A percentile compares a stretch with the other conserved stretches of the same genome.
phyloP scores from a whole-genome alignment of 2,329 filamentous ascomycete species.

The Diaporthe amygdali region DNA sequence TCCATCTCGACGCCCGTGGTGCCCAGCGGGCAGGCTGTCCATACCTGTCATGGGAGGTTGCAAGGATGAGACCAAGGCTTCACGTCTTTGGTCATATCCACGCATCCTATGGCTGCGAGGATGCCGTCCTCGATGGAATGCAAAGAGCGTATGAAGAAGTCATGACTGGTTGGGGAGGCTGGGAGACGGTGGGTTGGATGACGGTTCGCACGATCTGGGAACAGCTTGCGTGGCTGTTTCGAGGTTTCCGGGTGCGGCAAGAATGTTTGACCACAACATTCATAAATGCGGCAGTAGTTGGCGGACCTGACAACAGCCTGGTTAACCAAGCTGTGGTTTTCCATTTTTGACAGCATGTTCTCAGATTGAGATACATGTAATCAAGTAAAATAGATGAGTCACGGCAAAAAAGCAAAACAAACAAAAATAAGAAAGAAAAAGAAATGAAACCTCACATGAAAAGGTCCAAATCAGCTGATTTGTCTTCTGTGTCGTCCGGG shows the following conservation, averaged over 20 bases:
- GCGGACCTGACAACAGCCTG: background rate
- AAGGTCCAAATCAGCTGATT: too few species aligned
- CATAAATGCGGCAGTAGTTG: background rate
- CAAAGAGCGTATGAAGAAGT: background rate
- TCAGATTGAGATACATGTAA: too few species aligned
- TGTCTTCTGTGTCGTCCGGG: too few species aligned
- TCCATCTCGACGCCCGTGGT: slow-evolving; percentile 32
- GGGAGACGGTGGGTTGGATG: background rate
- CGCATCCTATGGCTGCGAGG: slow-evolving; percentile 29
- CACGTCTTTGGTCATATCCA: slow-evolving; percentile 34
- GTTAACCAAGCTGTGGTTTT: background rate
- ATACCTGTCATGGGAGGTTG: slow-evolving; percentile 28
- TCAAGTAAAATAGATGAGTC: background rate
- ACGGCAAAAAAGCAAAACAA: too few species aligned
- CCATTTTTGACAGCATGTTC: background rate
- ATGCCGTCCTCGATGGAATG: background rate
- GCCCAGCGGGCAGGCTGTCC: slow-evolving; percentile 32
- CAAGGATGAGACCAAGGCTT: slow-evolving; percentile 27
- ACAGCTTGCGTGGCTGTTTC: background rate
- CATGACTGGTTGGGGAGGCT: background rate
- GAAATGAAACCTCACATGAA: too few species aligned
- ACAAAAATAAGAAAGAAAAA: too few species aligned
- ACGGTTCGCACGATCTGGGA: background rate
- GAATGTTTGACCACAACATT: background rate
- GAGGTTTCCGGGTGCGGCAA: background rate